Conservation (phyloP, 176 grass and related monocot genomes). For the Phyllostachys edulis region DNA sequence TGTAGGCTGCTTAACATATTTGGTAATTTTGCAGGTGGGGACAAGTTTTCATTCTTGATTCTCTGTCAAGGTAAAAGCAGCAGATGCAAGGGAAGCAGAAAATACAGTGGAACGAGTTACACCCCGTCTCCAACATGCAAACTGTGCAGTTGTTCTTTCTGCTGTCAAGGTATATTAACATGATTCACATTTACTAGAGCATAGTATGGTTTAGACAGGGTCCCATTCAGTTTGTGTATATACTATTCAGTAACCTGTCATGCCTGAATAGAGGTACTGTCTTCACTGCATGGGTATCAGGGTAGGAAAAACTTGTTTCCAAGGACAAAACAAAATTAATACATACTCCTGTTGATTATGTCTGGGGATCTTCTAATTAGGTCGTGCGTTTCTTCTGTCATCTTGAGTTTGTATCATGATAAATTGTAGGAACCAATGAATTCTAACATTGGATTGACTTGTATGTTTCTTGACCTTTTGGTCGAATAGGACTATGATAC, state of each 20-base stretch:
- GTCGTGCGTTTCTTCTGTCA: background rate
- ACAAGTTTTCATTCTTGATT: slow-evolving; percentile 99
- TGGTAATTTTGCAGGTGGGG: slow-evolving; percentile 69
- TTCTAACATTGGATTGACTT: background rate
- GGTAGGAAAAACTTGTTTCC: background rate
- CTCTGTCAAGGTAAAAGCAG: slow-evolving; percentile 81
- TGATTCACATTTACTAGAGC: no score
- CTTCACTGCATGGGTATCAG: slow-evolving; percentile 10
- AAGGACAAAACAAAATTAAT: slow-evolving; percentile 3
- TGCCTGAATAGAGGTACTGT: slow-evolving; percentile 11
- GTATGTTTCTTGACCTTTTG: background rate
- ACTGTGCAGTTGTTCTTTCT: slow-evolving; percentile 98
- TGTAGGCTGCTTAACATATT: slow-evolving; percentile 3
- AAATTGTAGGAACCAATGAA: background rate
- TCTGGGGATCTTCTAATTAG: background rate
- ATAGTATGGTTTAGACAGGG: no score
- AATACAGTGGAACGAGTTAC: slow-evolving; percentile 92
- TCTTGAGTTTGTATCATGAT: background rate
- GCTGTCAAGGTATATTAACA: slow-evolving; percentile 77
- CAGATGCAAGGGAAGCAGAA: slow-evolving; percentile 90
- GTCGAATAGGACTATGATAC: background rate
- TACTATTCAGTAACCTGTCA: slow-evolving; percentile 24
- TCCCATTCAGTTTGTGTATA: slow-evolving; percentile 3
- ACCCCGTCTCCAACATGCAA: slow-evolving; percentile 98
- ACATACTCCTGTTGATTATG: background rate